phyloP scores from a whole-genome alignment of 2,329 filamentous ascomycete species.

The Acephala macrosclerotiorum region DNA sequence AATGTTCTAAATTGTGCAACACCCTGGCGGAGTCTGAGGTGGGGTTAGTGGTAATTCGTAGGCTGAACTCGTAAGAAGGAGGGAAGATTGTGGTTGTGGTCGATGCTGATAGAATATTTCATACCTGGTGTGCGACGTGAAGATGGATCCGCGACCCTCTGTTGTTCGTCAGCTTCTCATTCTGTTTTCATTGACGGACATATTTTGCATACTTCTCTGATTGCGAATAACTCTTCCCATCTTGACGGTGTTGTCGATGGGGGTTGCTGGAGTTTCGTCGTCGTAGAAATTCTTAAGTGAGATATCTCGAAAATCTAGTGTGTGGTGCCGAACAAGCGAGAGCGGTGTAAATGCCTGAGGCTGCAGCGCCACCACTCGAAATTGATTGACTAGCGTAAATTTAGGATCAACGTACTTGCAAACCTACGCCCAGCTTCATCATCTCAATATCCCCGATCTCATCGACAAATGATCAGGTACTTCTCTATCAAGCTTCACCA shows the following conservation, averaged over 20 bases:
- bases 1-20: conserved; percentile 77
- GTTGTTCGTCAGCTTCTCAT: background rate
- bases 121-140: conserved; percentile 79
- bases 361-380: background rate
- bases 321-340: background rate
- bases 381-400: background rate
- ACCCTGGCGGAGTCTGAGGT: conserved; percentile 36
- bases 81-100: background rate
- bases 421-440: background rate
- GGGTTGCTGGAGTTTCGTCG: background rate
- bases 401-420: conserved; percentile 2
- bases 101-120: background rate
- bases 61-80: background rate
- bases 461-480: background rate
- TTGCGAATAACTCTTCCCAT: conserved; percentile 71
- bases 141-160: conserved; percentile 73
- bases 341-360: background rate
- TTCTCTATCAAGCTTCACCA: background rate
- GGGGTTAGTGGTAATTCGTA: background rate
- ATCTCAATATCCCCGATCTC: background rate
- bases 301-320: background rate
- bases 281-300: background rate
- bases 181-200: background rate
- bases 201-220: conserved; percentile 63
- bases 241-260: conserved; percentile 11